phyloP scores from a whole-genome alignment of 2,329 filamentous ascomycete species.

The Rhytidhysteron rufulum region DNA sequence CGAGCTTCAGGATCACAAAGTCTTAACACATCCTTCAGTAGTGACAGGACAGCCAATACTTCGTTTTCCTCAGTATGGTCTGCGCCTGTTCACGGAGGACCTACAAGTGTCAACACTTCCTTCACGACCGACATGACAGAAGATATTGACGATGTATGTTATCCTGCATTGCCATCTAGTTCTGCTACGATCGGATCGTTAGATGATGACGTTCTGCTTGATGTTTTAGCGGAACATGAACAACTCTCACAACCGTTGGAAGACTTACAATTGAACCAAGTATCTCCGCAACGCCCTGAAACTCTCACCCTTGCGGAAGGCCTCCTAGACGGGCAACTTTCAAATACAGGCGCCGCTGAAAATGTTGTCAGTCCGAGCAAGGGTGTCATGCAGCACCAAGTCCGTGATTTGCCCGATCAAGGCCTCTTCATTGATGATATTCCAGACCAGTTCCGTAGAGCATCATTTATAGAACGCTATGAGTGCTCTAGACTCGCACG shows the following conservation, averaged over 20 bases:
- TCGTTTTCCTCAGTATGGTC: constrained; percentile 20
- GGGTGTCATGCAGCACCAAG: constrained; percentile 11
- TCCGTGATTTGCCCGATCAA: constrained; percentile 23
- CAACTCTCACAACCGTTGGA: constrained; percentile 2
- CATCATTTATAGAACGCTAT: constrained; percentile 31
- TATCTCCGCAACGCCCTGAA: background rate
- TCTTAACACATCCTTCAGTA: no score
- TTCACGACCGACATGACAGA: constrained; percentile 17
- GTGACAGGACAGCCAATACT: constrained; percentile 11
- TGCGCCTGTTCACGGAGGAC: constrained; percentile 10
- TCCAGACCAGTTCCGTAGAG: constrained; percentile 2
- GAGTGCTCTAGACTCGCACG: constrained; percentile 27
- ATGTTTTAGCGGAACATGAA: constrained; percentile 7
- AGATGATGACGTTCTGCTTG: constrained; percentile 13
- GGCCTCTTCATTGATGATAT: constrained; percentile 25
- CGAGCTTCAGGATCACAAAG: no score
- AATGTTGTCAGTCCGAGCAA: constrained; percentile 2
- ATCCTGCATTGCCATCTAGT: constrained; percentile 9
- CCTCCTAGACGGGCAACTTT: no score
- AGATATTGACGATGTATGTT: constrained; percentile 6
- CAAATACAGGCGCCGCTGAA: no score
- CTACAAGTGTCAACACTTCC: constrained; percentile 17
- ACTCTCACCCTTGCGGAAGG: background rate
- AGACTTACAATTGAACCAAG: background rate
- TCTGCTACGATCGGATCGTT: constrained; percentile 19